Evolutionary conservation across 345 rosid species (phyloP).

Genomic region (Erucastrum elatum): DNA sequence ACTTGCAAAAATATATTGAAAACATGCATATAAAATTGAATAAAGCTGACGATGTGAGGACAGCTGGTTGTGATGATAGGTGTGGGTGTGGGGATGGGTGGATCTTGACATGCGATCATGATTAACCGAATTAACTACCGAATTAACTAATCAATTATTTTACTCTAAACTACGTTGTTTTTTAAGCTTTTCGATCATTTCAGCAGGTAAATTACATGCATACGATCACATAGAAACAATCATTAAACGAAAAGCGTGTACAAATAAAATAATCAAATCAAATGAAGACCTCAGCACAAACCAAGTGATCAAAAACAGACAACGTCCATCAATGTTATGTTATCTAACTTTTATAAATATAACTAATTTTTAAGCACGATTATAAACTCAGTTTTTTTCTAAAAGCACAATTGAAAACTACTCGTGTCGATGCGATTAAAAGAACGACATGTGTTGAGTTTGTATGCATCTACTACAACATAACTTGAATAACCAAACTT

Average conservation of each 20-base stretch:
- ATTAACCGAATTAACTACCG: no score
- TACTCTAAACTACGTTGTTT: background rate
- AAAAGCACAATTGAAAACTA: no score
- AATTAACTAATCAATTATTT: no score
- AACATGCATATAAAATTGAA: background rate
- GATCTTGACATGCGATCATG: conserved; percentile 34
- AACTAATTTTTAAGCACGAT: background rate
- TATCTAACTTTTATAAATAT: background rate
- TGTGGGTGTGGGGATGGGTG: background rate
- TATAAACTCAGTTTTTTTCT: no score
- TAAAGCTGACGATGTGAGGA: conserved; percentile 24
- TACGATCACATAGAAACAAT: background rate
- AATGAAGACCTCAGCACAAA: background rate
- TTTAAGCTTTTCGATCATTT: background rate
- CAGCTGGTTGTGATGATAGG: conserved; percentile 31
- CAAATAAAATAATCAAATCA: background rate
- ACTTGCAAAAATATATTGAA: conserved; percentile 19
- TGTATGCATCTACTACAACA: background rate
- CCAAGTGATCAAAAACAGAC: conserved; percentile 23
- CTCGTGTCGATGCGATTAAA: background rate
- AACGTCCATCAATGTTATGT: background rate
- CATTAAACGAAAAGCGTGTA: conserved; percentile 1
- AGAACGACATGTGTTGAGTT: background rate
- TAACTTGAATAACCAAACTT: background rate
- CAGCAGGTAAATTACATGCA: conserved; percentile 16